phyloP scores from a whole-genome alignment of 1,284 basidiomycete genomes.

The Ceratobasidium sp. region DNA sequence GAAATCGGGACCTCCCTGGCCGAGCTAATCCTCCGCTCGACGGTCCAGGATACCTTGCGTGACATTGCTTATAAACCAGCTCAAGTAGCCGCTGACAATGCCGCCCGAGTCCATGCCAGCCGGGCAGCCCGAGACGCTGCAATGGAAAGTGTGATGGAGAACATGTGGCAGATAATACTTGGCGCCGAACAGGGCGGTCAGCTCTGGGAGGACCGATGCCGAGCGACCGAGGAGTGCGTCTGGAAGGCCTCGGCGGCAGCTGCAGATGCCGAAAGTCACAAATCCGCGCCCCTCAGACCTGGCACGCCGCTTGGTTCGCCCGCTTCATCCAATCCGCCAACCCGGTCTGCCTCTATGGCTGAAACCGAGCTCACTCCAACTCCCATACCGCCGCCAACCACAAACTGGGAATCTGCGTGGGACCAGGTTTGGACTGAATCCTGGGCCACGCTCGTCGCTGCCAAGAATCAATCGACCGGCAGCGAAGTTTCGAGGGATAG shows the following conservation, averaged over 20 bases:
- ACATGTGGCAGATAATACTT: conserved; percentile 22
- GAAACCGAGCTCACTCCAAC: neutral
- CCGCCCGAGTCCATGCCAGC: conserved; percentile 8
- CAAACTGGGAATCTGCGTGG: neutral
- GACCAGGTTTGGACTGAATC: neutral
- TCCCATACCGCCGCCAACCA: too few relatives aligned
- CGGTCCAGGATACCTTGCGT: neutral
- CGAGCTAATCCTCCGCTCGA: conserved; percentile 9
- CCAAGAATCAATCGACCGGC: neutral
- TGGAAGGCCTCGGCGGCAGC: conserved; percentile 17
- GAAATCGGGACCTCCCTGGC: conserved; percentile 11
- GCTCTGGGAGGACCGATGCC: conserved; percentile 16
- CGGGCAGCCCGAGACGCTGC: conserved; percentile 24
- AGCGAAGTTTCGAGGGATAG: neutral
- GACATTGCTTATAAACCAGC: neutral
- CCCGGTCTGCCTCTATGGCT: neutral
- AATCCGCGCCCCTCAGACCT: neutral
- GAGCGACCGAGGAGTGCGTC: neutral
- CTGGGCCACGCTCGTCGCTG: neutral
- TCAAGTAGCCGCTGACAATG: neutral
- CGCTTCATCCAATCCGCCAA: neutral
- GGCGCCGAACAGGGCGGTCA: neutral
- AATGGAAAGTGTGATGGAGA: conserved; percentile 26
- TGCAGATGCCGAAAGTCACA: neutral
- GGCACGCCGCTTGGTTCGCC: neutral